These are phyloP conservation scores for Blastobotrys serpentis DNA, from an alignment of 1,139 yeast species.

Conservation along the genomic window DNA sequence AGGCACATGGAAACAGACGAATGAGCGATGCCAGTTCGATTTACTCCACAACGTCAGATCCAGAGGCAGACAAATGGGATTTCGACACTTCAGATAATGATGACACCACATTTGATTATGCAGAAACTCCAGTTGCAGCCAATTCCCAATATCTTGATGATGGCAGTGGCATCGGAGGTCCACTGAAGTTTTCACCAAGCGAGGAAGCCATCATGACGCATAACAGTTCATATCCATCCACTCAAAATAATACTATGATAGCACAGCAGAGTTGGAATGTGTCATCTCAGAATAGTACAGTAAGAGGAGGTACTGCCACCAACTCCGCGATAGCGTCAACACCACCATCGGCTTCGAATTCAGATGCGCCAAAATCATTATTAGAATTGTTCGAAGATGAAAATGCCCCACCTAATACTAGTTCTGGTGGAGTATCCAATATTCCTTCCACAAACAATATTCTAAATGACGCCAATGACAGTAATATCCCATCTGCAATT, in stretches of 20 bases:
- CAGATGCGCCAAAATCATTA: conserved; percentile 63
- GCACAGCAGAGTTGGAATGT: background rate
- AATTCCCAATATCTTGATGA: background rate
- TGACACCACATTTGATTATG: conserved; percentile 17
- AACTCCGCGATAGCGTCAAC: background rate
- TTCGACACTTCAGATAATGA: conserved; percentile 31
- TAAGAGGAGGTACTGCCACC: conserved; percentile 1
- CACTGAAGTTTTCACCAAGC: background rate
- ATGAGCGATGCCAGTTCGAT: conserved; percentile 80
- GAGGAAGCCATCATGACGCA: conserved; percentile 3
- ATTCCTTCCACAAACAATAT: background rate
- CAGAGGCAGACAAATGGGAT: conserved; percentile 44
- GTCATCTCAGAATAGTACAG: conserved; percentile 9
- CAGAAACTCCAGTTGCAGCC: background rate
- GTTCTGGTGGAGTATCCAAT: background rate
- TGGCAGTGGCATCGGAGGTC: background rate
- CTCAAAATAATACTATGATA: conserved; percentile 5
- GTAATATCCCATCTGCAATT: background rate
- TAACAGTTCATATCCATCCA: background rate
- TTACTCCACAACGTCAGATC: conserved; percentile 48
- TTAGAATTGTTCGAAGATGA: conserved; percentile 64
- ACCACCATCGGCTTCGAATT: background rate
- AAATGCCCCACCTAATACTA: conserved; percentile 19
- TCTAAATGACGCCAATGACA: background rate
- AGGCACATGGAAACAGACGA: conserved; percentile 65